Evolutionary conservation across 352 stramenopile species (phyloP).

Genomic region (Pythium graminicola): DNA sequence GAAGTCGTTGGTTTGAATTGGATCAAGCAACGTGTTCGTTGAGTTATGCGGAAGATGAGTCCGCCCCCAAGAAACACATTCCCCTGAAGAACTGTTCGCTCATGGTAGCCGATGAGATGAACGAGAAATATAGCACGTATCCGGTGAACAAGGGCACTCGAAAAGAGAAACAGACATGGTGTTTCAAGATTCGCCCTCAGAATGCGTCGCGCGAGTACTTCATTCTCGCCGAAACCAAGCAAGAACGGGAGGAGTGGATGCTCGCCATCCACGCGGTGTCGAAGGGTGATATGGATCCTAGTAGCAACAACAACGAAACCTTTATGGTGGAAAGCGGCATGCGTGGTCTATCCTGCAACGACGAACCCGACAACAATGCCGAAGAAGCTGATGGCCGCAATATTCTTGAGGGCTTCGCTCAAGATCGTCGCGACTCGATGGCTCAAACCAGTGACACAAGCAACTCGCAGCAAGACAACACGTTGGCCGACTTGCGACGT

Average conservation of each 20-base stretch:
- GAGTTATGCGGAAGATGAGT: constrained; percentile 70
- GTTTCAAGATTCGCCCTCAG: constrained; percentile 75
- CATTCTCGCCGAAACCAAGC: constrained; percentile 80
- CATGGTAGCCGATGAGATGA: constrained; percentile 75
- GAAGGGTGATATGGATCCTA: constrained; percentile 39
- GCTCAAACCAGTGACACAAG: constrained; percentile 53
- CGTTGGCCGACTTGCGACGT: constrained; percentile 59
- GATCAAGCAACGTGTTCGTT: constrained; percentile 74
- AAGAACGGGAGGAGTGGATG: constrained; percentile 89
- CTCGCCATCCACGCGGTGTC: constrained; percentile 73
- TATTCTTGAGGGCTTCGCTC: constrained; percentile 35
- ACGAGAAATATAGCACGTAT: constrained; percentile 77
- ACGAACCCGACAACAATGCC: constrained; percentile 36
- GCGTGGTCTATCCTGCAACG: constrained; percentile 3
- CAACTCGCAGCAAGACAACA: constrained; percentile 37
- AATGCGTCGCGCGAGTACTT: constrained; percentile 79
- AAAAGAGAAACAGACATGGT: constrained; percentile 75
- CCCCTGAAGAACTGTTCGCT: constrained; percentile 64
- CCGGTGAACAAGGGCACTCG: constrained; percentile 83
- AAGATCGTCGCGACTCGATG: constrained; percentile 52
- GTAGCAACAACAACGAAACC: constrained; percentile 35
- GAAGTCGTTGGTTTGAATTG: constrained; percentile 69
- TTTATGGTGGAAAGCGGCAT: constrained; percentile 19
- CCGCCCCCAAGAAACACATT: constrained; percentile 59
- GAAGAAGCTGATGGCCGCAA: constrained; percentile 52